phyloP scores from a whole-genome alignment of 176 grass and related monocot species.

The Musa acuminata region DNA sequence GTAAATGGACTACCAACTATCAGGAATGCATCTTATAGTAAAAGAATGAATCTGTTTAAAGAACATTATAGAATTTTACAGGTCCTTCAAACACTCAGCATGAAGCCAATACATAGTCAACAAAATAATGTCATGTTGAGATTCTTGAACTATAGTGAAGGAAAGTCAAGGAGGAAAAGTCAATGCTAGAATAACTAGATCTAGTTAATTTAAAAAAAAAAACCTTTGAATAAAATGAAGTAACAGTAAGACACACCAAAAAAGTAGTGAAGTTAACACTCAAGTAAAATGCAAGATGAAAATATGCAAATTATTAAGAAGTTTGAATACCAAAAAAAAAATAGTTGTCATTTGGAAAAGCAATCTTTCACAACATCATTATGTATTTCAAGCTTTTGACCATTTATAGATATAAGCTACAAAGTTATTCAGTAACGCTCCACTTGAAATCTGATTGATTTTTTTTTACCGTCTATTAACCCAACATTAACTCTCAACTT shows the following conservation, averaged over 20 bases:
- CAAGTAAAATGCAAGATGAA: not conserved
- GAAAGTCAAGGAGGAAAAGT: too few species aligned
- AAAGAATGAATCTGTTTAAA: not conserved
- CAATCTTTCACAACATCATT: too few species aligned
- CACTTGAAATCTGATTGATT: not conserved
- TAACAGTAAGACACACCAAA: not conserved
- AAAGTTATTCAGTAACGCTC: not conserved
- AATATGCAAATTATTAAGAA: not conserved
- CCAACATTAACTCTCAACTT: too few species aligned
- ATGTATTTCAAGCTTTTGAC: too few species aligned
- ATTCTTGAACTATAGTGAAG: too few species aligned
- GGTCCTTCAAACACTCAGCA: not conserved
- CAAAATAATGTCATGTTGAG: not conserved
- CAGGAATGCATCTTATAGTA: not conserved
- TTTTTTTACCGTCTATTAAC: not conserved
- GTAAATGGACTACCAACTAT: not conserved
- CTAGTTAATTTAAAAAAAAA: too few species aligned
- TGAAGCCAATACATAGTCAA: not conserved
- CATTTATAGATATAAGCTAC: not conserved
- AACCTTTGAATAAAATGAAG: not conserved
- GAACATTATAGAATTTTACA: not conserved
- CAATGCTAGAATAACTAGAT: too few species aligned
- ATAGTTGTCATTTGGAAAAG: too few species aligned
- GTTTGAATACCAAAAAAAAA: not conserved
- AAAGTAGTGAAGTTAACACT: not conserved